phyloP scores from a whole-genome alignment of 2,329 filamentous ascomycete species.

The Cryphonectria parasitica region DNA sequence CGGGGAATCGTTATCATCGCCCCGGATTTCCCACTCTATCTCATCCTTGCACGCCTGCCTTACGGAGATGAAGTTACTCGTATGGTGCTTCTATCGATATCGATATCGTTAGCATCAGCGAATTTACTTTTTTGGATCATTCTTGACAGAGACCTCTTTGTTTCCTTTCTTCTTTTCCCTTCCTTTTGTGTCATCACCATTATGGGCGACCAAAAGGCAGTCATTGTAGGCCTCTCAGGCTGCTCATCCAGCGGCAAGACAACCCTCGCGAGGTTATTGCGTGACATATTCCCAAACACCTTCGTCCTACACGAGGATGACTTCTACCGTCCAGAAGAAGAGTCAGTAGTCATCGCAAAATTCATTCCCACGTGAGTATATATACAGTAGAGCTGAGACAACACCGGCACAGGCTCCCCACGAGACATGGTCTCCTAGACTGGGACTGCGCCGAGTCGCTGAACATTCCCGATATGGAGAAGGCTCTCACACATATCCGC shows the following conservation, averaged over 20 bases:
- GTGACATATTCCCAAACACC: conserved; percentile 75
- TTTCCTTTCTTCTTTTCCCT: neutral
- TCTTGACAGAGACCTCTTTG: neutral
- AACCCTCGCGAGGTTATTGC: conserved; percentile 82
- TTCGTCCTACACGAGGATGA: conserved; percentile 96
- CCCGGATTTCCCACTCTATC: neutral
- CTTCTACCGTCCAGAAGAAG: conserved; percentile 82
- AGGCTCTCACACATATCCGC: conserved; percentile 72
- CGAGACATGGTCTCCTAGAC: conserved; percentile 69
- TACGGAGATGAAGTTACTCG: neutral
- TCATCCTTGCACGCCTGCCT: neutral
- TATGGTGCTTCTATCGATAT: neutral
- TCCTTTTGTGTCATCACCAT: neutral
- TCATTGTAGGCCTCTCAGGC: conserved; percentile 83
- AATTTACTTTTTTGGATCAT: neutral
- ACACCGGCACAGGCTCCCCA: conserved; percentile 51
- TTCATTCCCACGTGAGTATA: neutral
- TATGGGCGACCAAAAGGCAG: conserved; percentile 48
- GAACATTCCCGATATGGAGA: conserved; percentile 69
- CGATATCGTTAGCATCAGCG: neutral
- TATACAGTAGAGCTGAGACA: conserved; percentile 13
- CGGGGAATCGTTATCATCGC: neutral
- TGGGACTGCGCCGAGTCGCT: conserved; percentile 90
- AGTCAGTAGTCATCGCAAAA: conserved; percentile 51
- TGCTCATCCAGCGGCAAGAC: conserved; percentile 95